Evolutionary conservation across 116 monocot species (phyloP), one percentile per base, ranked within the genome.

Genomic region (Posidonia oceanica): DNA sequence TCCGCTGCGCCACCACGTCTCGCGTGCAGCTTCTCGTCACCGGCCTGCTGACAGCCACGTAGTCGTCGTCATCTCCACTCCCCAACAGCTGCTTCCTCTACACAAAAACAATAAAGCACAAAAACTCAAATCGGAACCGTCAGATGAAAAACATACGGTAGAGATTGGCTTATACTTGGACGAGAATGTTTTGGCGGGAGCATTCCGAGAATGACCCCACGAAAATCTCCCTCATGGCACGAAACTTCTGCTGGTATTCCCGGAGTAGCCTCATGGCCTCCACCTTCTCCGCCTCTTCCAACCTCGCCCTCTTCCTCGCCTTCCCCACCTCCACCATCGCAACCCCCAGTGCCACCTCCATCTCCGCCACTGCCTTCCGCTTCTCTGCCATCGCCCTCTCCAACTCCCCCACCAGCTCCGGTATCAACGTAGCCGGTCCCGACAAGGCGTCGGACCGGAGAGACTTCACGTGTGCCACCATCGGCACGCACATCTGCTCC

Each of bases 301-400:
- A n/a, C 61, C 52, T 72, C 39, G 62, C 60, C 40, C 62, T 59
- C 72, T 72, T 72, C 72, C 61, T 61, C 48, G 48, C 72, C 61
- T 23, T 61, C 62, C 17, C 72, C n/a, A 61, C 39, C 72, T 72
- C 72, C 44, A 60, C 6, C 61, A 5, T 22, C 22, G 29, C 59
- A 3, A 21, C 22, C 20, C 7, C 44, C 48, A 72, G 22, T 14
- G 52, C 48, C 21, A 7, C 36, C 72, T 72, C 72, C 72, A 62
- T 62, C 61, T 72, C 72, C 20, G 14, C 51, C 3, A 72, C 15
- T 15, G 57, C 14, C 7, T 57, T 57, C 20, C 16, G 7, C 18
- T 20, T 57, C 57, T 57, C 57, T 8, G 1, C 41, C 58, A 39
- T 14, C 3, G 54, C 57, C 39, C 21, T 36, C n/a, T 11, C 16